Conservation (phyloP, 116 monocot species). For the Posidonia oceanica region DNA sequence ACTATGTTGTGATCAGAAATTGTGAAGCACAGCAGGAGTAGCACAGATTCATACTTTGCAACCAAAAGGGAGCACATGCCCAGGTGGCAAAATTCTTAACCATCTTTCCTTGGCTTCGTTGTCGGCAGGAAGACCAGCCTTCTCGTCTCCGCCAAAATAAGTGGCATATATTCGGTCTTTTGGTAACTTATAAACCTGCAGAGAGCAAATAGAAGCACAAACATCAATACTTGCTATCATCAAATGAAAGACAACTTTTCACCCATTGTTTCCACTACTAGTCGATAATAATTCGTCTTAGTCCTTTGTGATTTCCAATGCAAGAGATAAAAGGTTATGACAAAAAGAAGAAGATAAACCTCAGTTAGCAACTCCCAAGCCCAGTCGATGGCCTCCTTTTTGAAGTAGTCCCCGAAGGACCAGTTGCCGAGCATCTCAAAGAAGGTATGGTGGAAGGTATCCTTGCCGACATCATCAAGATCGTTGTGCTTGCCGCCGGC, state of each 20-base stretch:
- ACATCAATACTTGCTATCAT: not conserved
- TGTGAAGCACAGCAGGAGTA: no score
- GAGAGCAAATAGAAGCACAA: not conserved
- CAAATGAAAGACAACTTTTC: no score
- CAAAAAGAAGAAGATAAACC: constrained; percentile 22
- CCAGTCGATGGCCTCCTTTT: constrained; percentile 73
- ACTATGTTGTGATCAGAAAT: no score
- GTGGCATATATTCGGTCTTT: constrained; percentile 81
- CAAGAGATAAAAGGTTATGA: no score
- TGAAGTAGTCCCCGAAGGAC: constrained; percentile 99
- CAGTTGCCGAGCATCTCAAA: constrained; percentile 99
- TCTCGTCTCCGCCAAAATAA: constrained; percentile 99
- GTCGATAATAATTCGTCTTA: no score
- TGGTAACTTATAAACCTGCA: constrained; percentile 81
- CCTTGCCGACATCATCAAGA: constrained; percentile 96
- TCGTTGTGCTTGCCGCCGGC: constrained; percentile 99
- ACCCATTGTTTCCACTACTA: no score
- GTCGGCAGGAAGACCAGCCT: constrained; percentile 79
- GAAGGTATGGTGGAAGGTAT: constrained; percentile 97
- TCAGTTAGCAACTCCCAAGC: constrained; percentile 94
- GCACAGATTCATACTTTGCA: constrained; percentile 52
- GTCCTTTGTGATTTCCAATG: no score
- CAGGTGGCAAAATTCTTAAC: constrained; percentile 57
- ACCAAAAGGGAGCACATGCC: constrained; percentile 76
- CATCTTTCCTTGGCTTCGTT: constrained; percentile 75